Evolutionary conservation across 371 early-diverging fungal species (phyloP), one percentile per base, ranked within the genome.

Genomic region (Mortierella sp.): DNA sequence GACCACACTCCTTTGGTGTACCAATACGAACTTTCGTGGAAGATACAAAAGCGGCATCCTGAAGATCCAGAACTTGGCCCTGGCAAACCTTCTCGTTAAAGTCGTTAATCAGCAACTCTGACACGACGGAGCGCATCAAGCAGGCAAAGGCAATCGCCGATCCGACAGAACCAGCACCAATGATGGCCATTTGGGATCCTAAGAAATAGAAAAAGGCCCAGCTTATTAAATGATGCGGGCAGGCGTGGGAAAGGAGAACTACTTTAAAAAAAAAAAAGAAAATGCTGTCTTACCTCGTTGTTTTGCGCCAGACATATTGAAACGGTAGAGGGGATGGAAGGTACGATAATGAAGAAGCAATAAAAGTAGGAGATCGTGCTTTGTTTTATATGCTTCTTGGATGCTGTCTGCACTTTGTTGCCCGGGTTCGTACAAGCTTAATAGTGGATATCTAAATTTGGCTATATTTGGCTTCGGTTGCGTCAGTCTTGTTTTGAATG

Each of bases 141-240:
- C 93, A 84, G 13, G 94, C 91, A 73, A 91, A 94, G 7, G 94
- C 93, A 41, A 90, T 90, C 21, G 94, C 85, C 1, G 95, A 89
- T n/a, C 96, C 96, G 50, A 95, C 96, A 36, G 93, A 90, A 55
- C 95, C 96, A 60, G 94, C 92, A 62, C 96, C 96, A 50, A 95
- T 88, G 65, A 95, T 87, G 43, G 95, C 91, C 38, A 92, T 86
- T 67, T 76, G 78, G 11, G 84, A 83, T 38, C 83, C 75, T 84
- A 48, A 48, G 16, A 19, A 63, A 22, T 33, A 9, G 53, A 53
- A 21, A 1, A 28, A 57, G 10, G 15, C 24, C 6, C 21, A 32
- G 24, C 24, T 8, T 10, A 11, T 6, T 57, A 7, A 1, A 32
- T 57, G 7, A 57, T 28, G 10, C 8, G 24, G 57, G 3, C 5